phyloP scores from a whole-genome alignment of 345 rosid genomes.

The Camelina sativa region DNA sequence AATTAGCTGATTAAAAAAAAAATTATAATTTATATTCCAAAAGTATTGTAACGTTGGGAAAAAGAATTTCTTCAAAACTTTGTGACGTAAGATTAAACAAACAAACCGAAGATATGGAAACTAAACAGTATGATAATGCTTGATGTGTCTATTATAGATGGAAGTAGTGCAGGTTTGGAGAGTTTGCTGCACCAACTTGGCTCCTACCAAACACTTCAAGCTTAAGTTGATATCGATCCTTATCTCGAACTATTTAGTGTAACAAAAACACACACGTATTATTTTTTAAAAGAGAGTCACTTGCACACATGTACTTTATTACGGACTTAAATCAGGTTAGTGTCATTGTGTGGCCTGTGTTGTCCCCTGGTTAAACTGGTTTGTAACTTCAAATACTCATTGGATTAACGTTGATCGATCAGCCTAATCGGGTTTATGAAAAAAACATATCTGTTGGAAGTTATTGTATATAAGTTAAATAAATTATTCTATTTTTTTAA shows the following conservation, averaged over 20 bases:
- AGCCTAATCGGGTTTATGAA: neutral
- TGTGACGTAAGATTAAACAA: neutral
- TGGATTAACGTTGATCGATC: neutral
- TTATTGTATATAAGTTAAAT: no score
- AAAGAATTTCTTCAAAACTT: neutral
- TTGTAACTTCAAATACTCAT: neutral
- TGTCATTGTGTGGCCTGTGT: neutral
- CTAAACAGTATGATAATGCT: neutral
- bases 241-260: conserved; percentile 9
- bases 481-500: no score
- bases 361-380: conserved; percentile 8
- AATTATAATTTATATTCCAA: neutral
- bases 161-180: conserved; percentile 17
- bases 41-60: neutral
- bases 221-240: neutral
- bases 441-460: neutral
- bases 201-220: conserved; percentile 13
- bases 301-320: no score
- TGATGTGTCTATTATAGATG: neutral
- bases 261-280: neutral
- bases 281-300: neutral
- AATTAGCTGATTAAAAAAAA: neutral
- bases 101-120: neutral
- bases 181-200: conserved; percentile 35
- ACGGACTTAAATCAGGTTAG: neutral